Conservation (phyloP, 345 rosid genomes). For the Rubroshorea leprosula region DNA sequence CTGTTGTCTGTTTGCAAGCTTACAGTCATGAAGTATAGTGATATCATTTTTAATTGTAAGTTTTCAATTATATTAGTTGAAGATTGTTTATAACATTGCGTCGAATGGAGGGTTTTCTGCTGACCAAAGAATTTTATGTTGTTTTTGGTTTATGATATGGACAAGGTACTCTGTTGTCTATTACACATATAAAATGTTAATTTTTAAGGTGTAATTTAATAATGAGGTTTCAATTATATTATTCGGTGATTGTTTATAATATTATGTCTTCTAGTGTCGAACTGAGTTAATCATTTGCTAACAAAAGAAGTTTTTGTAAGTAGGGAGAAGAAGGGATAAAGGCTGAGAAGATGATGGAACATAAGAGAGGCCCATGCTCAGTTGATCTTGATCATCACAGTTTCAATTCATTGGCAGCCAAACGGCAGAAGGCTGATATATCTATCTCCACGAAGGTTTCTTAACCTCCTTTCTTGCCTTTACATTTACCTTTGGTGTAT, state of each 20-base stretch:
- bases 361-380: slow-evolving; percentile 65
- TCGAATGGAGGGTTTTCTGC: slow-evolving; percentile 30
- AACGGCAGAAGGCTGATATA: slow-evolving; percentile 70
- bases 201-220: slow-evolving; percentile 7
- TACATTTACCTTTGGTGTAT: too few relatives aligned
- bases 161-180: slow-evolving; percentile 18
- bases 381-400: slow-evolving; percentile 60
- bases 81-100: slow-evolving; percentile 22
- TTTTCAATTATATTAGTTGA: slow-evolving; percentile 19
- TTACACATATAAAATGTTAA: slow-evolving; percentile 1
- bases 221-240: slow-evolving; percentile 4
- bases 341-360: slow-evolving; percentile 56
- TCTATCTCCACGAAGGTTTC: slow-evolving; percentile 76
- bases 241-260: not conserved
- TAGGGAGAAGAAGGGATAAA: slow-evolving; percentile 39
- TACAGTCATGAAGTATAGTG: slow-evolving; percentile 18
- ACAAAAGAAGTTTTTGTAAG: slow-evolving; percentile 6
- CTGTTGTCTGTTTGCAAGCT: slow-evolving; percentile 35
- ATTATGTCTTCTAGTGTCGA: not conserved
- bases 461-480: too few relatives aligned
- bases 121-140: slow-evolving; percentile 37
- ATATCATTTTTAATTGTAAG: slow-evolving; percentile 20
- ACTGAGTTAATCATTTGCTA: not conserved
- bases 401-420: slow-evolving; percentile 47
- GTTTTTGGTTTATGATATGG: slow-evolving; percentile 23